Base-by-base conservation (phyloP, 345 rosid genomes). In the Erysimum cheiranthoides region DNA sequence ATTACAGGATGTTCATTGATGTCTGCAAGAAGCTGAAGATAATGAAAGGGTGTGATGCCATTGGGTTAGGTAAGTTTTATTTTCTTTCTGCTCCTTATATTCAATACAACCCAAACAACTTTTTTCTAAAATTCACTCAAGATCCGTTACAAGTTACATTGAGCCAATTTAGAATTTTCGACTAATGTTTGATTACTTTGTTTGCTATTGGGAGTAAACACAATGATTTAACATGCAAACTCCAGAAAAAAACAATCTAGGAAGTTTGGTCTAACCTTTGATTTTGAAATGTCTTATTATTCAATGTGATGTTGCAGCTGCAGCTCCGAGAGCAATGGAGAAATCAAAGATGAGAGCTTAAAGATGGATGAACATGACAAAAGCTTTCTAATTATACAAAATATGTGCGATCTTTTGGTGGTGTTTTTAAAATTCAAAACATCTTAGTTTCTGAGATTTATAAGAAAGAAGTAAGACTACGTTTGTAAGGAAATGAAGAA, bases 21-120 rank as follows among this genome's bases (percentile, higher is more conserved):
- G 80, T 94, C 12, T 93, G 98, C 89, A 91, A 85, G 88, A 87
- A 85, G 86, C 82, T 93, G 73, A 93, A 93, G 84, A 93, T 91
- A 67, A 93, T 91, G 98, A 93, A 93, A 81, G 84, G 98, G 36
- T 80, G 89, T 49, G 97, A 93, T 87, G 97, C 97, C 32, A 93
- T 91, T 78, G 98, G 98, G 42, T 87, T 93, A 71, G 97, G 98
- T 89, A 58, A 52, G 65, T 66, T 51, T 50, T 7, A 10, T 10
- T 28, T 4, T 70, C 25, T n/a, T 27, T 32, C 13, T 3, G 31
- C 32, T 49, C 54, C 8, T 34, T 38, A 12, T 14, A 42, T 34
- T 17, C 16, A 5, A 42, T 34, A 30, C 16, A 5, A 25, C 42
- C n/a, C 43, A 38, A 64, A 32, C 4, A 32, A 54, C 56, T 9